Evolutionary conservation across 805 yeast species (phyloP).

Genomic region (Peterozyma xylosa): DNA sequence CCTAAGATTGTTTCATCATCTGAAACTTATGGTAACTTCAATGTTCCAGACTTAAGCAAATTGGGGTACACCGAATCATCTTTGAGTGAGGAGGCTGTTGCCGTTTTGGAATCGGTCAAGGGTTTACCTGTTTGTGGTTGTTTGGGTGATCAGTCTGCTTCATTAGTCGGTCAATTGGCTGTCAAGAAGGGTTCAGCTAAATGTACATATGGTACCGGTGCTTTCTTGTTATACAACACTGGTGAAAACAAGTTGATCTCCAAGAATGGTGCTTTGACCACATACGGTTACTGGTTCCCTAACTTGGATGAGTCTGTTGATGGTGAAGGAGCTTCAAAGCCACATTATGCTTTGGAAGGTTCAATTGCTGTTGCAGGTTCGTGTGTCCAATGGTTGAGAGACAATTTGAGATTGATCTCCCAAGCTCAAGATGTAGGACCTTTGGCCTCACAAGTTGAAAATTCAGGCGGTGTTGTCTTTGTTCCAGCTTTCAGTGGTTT

Average conservation of each 20-base stretch:
- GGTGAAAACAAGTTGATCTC: constrained; percentile 68
- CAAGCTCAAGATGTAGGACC: constrained; percentile 87
- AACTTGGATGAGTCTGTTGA: constrained; percentile 36
- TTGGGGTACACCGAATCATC: constrained; percentile 42
- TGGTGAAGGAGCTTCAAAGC: constrained; percentile 33
- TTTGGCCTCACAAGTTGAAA: constrained; percentile 71
- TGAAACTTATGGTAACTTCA: constrained; percentile 68
- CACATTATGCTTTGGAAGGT: constrained; percentile 90
- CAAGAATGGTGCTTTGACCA: constrained; percentile 78
- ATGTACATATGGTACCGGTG: constrained; percentile 96
- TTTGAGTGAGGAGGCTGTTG: constrained; percentile 44
- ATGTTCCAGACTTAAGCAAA: constrained; percentile 47
- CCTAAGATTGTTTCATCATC: constrained; percentile 80
- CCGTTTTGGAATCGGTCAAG: constrained; percentile 38
- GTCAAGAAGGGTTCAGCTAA: constrained; percentile 79
- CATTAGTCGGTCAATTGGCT: constrained; percentile 88
- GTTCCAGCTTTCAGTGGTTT: constrained; percentile 93
- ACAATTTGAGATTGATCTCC: constrained; percentile 76
- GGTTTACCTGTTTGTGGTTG: constrained; percentile 81
- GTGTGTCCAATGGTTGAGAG: constrained; percentile 89
- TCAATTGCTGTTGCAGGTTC: constrained; percentile 96
- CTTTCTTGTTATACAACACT: constrained; percentile 83
- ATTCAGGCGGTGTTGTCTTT: constrained; percentile 87
- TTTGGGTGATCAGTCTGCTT: constrained; percentile 91
- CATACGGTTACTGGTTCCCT: constrained; percentile 88